phyloP scores from a whole-genome alignment of 805 yeast species.

The Suhomyces xylopsoci region DNA sequence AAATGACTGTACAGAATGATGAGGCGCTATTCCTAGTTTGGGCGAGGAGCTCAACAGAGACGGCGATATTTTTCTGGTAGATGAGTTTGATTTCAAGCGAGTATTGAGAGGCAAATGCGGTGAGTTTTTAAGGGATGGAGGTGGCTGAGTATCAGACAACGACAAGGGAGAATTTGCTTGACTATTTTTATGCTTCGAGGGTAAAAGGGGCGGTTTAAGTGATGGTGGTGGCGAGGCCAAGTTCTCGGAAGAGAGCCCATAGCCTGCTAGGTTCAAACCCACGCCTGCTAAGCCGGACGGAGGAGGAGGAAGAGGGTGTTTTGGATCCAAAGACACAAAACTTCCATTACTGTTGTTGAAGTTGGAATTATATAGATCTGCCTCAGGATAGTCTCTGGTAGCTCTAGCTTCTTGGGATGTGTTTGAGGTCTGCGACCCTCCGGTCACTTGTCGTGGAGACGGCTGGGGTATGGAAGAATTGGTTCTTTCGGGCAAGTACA shows the following conservation, averaged over 20 bases:
- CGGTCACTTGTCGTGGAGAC: constrained; percentile 5
- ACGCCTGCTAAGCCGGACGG: constrained; percentile 15
- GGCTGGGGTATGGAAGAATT: not conserved
- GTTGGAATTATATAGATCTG: not conserved
- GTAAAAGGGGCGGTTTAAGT: not conserved
- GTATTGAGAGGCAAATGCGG: constrained; percentile 2
- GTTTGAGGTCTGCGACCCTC: constrained; percentile 5
- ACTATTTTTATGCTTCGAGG: not conserved
- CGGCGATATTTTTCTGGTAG: constrained; percentile 4
- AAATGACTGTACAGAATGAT: constrained; percentile 32
- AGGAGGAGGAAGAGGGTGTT: not conserved
- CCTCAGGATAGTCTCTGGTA: not conserved
- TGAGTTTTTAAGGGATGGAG: not conserved
- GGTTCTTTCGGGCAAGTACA: constrained; percentile 21
- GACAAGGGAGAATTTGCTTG: not conserved
- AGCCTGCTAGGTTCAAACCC: constrained; percentile 29
- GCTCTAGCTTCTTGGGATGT: not conserved
- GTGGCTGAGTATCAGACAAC: constrained; percentile 2
- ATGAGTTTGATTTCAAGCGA: constrained; percentile 2
- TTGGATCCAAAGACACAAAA: constrained; percentile 15
- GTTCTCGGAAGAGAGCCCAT: constrained; percentile 26
- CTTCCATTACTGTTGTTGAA: constrained; percentile 1
- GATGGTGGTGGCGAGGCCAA: constrained; percentile 24
- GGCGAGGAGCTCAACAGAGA: constrained; percentile 1
- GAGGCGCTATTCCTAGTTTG: not conserved